These are phyloP conservation scores for Zymoseptoria passerinii DNA, from an alignment of 2,329 filamentous ascomycete genomes.

Conservation along the genomic window DNA sequence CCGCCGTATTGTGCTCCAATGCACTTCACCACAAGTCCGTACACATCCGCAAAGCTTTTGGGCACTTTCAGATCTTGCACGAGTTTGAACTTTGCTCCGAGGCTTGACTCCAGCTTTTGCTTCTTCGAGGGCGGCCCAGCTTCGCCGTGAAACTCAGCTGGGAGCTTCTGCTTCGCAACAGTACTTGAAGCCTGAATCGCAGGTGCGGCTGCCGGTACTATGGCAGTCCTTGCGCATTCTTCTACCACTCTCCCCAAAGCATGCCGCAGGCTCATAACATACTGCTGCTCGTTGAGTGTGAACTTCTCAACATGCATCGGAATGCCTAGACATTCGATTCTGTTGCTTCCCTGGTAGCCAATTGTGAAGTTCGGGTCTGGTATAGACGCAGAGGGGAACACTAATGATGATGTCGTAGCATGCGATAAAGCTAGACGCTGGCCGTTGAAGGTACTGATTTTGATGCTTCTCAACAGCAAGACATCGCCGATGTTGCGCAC, in stretches of 20 bases:
- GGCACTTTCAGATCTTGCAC: slow-evolving; percentile 53
- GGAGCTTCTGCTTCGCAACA: neutral
- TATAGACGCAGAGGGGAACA: slow-evolving; percentile 22
- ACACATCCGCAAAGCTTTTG: slow-evolving; percentile 56
- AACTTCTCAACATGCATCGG: slow-evolving; percentile 12
- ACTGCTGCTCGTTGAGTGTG: slow-evolving; percentile 26
- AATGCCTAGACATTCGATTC: slow-evolving; percentile 13
- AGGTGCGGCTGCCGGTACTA: neutral
- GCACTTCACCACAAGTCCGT: slow-evolving; percentile 61
- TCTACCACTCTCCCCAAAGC: neutral
- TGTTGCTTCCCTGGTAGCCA: slow-evolving; percentile 19
- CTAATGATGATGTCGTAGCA: slow-evolving; percentile 14
- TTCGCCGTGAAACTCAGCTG: neutral
- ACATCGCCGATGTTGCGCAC: slow-evolving; percentile 50
- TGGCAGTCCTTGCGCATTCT: neutral
- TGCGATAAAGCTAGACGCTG: slow-evolving; percentile 20
- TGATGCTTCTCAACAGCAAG: slow-evolving; percentile 48
- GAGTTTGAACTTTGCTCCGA: slow-evolving; percentile 48
- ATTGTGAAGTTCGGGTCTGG: slow-evolving; percentile 24
- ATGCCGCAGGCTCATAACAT: slow-evolving; percentile 27
- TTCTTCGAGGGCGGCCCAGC: slow-evolving; percentile 7
- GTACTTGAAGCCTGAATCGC: neutral
- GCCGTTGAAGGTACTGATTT: slow-evolving; percentile 15
- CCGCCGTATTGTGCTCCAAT: slow-evolving; percentile 36
- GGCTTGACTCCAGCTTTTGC: slow-evolving; percentile 1